These are phyloP conservation scores for Debaryomyces sp. DNA, from an alignment of 1,139 yeast genomes.

Conservation along the genomic window DNA sequence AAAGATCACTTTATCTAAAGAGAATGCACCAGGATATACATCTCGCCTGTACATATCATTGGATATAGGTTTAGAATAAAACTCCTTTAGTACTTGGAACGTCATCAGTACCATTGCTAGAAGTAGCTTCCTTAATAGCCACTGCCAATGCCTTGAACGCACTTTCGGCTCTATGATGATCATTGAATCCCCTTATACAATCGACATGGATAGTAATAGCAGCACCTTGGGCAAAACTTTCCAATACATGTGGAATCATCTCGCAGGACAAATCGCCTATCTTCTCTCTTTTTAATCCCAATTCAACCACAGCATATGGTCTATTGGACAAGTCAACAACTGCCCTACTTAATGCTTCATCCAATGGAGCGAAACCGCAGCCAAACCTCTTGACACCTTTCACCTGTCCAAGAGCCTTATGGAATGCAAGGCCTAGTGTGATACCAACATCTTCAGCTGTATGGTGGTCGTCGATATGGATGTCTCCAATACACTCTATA, in stretches of 20 bases:
- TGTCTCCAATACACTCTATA: slow-evolving; percentile 89
- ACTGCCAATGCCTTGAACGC: slow-evolving; percentile 96
- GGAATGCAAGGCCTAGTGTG: slow-evolving; percentile 87
- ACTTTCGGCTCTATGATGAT: slow-evolving; percentile 94
- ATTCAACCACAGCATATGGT: slow-evolving; percentile 87
- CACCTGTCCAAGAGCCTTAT: slow-evolving; percentile 85
- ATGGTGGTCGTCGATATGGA: slow-evolving; percentile 96
- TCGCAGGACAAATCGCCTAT: slow-evolving; percentile 92
- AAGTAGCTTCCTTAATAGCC: slow-evolving; percentile 84
- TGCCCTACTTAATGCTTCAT: slow-evolving; percentile 92
- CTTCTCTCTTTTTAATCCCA: slow-evolving; percentile 88
- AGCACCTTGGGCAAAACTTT: slow-evolving; percentile 92
- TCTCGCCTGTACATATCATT: background rate
- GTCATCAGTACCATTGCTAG: slow-evolving; percentile 82
- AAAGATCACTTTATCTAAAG: background rate
- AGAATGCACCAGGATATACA: background rate
- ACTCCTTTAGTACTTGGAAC: slow-evolving; percentile 98
- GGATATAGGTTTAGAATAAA: slow-evolving; percentile 45
- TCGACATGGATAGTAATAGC: slow-evolving; percentile 92
- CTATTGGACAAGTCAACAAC: slow-evolving; percentile 93
- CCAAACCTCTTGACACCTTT: slow-evolving; percentile 94
- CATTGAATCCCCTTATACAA: slow-evolving; percentile 89
- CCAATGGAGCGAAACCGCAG: slow-evolving; percentile 92
- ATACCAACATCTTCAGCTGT: slow-evolving; percentile 95
- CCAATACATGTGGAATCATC: slow-evolving; percentile 96